Evolutionary conservation across 1,284 basidiomycete genomes (phyloP), one percentile per base, ranked within the genome.

Genomic region (Chiua sp.): DNA sequence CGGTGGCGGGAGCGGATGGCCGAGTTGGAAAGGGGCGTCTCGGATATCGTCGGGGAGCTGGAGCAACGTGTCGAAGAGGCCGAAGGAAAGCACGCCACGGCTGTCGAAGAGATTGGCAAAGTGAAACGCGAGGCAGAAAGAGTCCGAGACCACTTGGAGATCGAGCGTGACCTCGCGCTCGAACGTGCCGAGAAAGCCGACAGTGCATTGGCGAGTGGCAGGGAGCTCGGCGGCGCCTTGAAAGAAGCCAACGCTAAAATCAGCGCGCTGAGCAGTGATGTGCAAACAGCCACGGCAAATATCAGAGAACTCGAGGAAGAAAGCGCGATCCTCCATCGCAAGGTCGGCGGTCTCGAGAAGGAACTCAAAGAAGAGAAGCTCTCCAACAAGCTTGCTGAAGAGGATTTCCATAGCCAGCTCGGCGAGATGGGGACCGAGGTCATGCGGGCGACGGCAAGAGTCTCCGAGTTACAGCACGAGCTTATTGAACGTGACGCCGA

Each of bases 1-100:
- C 75, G 83, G 47, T 92, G 87, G 86, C 84, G 82, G 64, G 82
- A 82, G 55, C 79, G 87, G 54, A 90, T 92, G 86, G 66, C 65
- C 10, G 89, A 91, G 60, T 86, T 91, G 18, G 86, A 91, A 71
- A 77, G 77, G 53, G 88, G 87, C 11, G 88, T 91, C 26, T 82
- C 83, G 47, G 81, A 74, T 7, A 88, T 92, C 59, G 79, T 92
- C 30, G 75, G 77, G n/a, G 85, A 86, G 55, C 73, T 92, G 56
- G 90, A 92, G 72, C 68, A 39, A 30, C 57, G 33, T 23, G 53
- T 49, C 6, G 77, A 78, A 51, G 78, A 77, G 37, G 83, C 87
- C 0, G 85, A 89, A 63, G 76, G 77, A 60, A 77, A 73, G 23
- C 72, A 75, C 7, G 76, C 75, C 50, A 68, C 75, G 3, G 75